A percentile compares a stretch with the other conserved stretches of the same genome.
Conservation (phyloP, 1,284 basidiomycete genomes). For the Coniferiporia weirii region DNA sequence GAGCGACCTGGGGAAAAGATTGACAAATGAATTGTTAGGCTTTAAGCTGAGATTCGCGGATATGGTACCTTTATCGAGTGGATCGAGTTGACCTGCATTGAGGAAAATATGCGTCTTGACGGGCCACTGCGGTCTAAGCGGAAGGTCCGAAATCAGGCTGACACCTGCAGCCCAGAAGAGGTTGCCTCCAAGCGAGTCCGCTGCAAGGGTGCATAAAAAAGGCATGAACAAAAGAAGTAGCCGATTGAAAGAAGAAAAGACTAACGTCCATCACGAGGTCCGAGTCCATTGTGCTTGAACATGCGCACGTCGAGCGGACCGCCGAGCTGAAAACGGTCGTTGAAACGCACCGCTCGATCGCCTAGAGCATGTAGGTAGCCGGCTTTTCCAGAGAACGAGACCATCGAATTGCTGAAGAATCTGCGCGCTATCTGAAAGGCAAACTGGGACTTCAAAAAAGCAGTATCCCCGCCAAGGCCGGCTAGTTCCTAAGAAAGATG, state of each 20-base stretch:
- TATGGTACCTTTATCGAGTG: conserved; percentile 47
- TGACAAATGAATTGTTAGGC: conserved; percentile 9
- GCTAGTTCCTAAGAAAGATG: conserved; percentile 56
- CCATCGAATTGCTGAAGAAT: conserved; percentile 42
- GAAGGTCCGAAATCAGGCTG: conserved; percentile 78
- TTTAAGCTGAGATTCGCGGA: neutral
- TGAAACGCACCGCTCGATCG: conserved; percentile 48
- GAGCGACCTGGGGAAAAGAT: conserved; percentile 31
- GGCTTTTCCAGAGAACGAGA: conserved; percentile 58
- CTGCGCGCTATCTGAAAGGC: conserved; percentile 61
- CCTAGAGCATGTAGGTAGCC: conserved; percentile 58
- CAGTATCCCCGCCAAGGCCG: conserved; percentile 68
- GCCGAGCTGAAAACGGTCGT: conserved; percentile 90
- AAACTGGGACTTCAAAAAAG: conserved; percentile 69
- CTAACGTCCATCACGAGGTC: conserved; percentile 58
- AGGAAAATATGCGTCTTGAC: conserved; percentile 82
- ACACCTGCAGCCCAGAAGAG: conserved; percentile 81
- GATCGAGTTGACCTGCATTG: conserved; percentile 82
- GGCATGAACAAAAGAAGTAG: neutral
- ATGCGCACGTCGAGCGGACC: conserved; percentile 88
- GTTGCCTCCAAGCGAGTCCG: conserved; percentile 85
- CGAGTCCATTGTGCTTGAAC: conserved; percentile 83
- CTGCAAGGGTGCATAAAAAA: conserved; percentile 21
- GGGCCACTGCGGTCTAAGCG: conserved; percentile 80
- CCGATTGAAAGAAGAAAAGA: conserved; percentile 24